Conservation (phyloP, 2,329 filamentous ascomycete species). For the Talaromyces sp. region DNA sequence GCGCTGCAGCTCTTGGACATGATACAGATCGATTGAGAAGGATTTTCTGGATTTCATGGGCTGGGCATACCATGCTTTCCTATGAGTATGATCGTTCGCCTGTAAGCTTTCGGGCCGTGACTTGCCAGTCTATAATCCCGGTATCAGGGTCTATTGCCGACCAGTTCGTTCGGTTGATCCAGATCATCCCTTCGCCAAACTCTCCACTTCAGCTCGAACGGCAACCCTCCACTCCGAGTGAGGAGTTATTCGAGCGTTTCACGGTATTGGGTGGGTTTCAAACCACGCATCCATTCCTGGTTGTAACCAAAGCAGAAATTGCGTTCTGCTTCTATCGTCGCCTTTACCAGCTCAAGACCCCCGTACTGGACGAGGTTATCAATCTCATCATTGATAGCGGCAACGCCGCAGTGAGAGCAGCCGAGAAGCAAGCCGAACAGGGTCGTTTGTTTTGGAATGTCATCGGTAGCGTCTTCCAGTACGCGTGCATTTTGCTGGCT, state of each 20-base stretch:
- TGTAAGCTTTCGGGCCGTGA: constrained; percentile 28
- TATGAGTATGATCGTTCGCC: constrained; percentile 35
- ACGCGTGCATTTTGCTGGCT: constrained; percentile 31
- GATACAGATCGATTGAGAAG: constrained; percentile 33
- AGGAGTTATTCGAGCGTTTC: constrained; percentile 30
- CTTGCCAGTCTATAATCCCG: constrained; percentile 27
- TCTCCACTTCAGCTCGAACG: constrained; percentile 6
- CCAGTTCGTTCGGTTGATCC: constrained; percentile 30
- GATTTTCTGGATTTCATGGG: constrained; percentile 38
- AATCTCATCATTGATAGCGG: constrained; percentile 27
- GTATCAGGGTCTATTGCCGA: constrained; percentile 28
- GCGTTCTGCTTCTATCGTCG: constrained; percentile 36
- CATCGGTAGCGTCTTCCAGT: constrained; percentile 35
- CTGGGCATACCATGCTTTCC: constrained; percentile 33
- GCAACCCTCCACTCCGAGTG: constrained; percentile 21
- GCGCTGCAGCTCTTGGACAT: constrained; percentile 23
- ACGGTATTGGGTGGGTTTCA: constrained; percentile 23
- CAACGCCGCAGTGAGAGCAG: constrained; percentile 25
- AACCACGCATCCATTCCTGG: constrained; percentile 30
- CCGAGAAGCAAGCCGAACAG: constrained; percentile 26
- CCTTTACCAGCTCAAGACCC: constrained; percentile 30
- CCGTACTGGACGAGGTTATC: constrained; percentile 27
- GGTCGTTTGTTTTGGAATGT: constrained; percentile 33
- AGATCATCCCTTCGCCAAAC: constrained; percentile 28
- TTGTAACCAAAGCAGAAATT: constrained; percentile 32